These are phyloP conservation scores for Neurospora sp. DNA, from an alignment of 2,329 filamentous ascomycete genomes.

Conservation along the genomic window DNA sequence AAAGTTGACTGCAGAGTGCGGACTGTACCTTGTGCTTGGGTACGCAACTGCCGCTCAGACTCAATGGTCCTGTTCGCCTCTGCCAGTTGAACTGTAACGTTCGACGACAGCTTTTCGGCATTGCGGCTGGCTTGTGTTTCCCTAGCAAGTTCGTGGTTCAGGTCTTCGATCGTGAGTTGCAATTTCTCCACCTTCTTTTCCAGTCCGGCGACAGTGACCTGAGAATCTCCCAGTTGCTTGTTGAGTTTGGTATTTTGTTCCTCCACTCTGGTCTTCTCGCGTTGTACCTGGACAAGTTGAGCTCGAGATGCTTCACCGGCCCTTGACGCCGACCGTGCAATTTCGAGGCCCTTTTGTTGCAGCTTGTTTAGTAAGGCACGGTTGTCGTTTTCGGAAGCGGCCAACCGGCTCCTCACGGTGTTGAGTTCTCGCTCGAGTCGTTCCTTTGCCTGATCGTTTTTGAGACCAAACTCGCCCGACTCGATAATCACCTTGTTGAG, in stretches of 20 bases:
- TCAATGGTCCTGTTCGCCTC: slow-evolving; percentile 86
- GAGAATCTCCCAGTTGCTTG: slow-evolving; percentile 77
- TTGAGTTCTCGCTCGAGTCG: slow-evolving; percentile 83
- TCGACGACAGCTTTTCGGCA: slow-evolving; percentile 80
- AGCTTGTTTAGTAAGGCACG: slow-evolving; percentile 91
- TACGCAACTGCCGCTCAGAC: slow-evolving; percentile 76
- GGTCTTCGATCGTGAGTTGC: slow-evolving; percentile 75
- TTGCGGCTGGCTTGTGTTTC: slow-evolving; percentile 85
- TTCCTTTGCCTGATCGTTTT: slow-evolving; percentile 90
- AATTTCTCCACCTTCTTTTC: slow-evolving; percentile 95
- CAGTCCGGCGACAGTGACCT: slow-evolving; percentile 70
- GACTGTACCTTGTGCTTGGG: slow-evolving; percentile 76
- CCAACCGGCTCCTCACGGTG: slow-evolving; percentile 79
- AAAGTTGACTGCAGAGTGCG: slow-evolving; percentile 71
- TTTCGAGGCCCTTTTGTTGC: slow-evolving; percentile 93
- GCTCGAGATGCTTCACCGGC: slow-evolving; percentile 75
- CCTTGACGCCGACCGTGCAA: slow-evolving; percentile 79
- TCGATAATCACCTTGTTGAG: slow-evolving; percentile 81
- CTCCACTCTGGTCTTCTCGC: slow-evolving; percentile 74
- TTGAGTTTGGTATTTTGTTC: slow-evolving; percentile 73
- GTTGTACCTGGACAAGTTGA: slow-evolving; percentile 65
- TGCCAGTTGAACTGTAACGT: slow-evolving; percentile 70
- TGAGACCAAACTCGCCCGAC: slow-evolving; percentile 79
- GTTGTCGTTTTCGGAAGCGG: slow-evolving; percentile 94
- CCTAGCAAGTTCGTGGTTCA: slow-evolving; percentile 82